phyloP scores from a whole-genome alignment of 164 flowering plant species.

The Saururus chinensis region DNA sequence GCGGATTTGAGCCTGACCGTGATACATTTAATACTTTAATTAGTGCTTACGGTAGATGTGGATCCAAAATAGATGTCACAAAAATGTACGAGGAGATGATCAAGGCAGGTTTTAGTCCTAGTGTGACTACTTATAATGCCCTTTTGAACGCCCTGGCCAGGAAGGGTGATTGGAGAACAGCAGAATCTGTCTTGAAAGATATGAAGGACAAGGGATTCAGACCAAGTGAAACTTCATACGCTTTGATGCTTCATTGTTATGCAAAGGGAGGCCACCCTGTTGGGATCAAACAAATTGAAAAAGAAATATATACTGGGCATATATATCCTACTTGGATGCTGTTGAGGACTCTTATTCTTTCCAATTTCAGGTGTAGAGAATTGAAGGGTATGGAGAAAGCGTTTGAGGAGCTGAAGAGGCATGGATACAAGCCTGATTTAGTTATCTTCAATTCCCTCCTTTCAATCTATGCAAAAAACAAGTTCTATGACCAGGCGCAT shows the following conservation, averaged over 20 bases:
- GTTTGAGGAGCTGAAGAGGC: constrained; percentile 35
- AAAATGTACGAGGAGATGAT: constrained; percentile 59
- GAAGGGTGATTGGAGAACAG: constrained; percentile 69
- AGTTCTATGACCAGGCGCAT: constrained; percentile 56
- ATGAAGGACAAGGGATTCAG: constrained; percentile 73
- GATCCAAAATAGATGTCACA: constrained; percentile 20
- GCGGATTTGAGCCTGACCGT: constrained; percentile 91
- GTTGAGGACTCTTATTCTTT: constrained; percentile 67
- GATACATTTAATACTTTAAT: constrained; percentile 84
- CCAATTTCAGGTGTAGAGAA: constrained; percentile 53
- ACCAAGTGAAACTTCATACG: constrained; percentile 72
- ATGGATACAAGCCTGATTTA: constrained; percentile 76
- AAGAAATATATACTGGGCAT: constrained; percentile 49
- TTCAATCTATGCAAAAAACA: constrained; percentile 63
- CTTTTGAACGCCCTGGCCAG: constrained; percentile 70
- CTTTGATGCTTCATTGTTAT: constrained; percentile 67
- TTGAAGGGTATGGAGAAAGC: constrained; percentile 78
- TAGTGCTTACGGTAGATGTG: constrained; percentile 81
- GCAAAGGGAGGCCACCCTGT: constrained; percentile 55
- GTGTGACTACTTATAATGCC: constrained; percentile 73
- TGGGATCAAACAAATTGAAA: constrained; percentile 54
- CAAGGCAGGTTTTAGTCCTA: constrained; percentile 66
- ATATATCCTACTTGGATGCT: constrained; percentile 84
- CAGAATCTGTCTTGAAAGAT: constrained; percentile 60
- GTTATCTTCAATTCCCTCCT: constrained; percentile 79